phyloP scores from a whole-genome alignment of 2,329 filamentous ascomycete species.

The Periglandula ipomoeae region DNA sequence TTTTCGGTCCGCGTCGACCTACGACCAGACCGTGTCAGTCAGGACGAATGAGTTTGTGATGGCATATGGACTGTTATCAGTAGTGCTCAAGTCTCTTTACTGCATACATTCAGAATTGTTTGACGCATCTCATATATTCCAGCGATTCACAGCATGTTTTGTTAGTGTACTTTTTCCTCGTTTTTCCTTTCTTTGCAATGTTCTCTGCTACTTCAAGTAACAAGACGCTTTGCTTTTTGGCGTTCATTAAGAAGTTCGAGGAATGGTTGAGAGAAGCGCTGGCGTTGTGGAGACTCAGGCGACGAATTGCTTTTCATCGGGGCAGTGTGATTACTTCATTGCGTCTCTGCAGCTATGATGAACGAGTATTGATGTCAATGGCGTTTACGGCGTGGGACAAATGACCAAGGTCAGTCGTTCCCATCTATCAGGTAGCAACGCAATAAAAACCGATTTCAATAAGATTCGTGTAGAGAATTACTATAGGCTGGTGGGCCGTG shows the following conservation, averaged over 20 bases:
- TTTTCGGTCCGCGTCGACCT: constrained; percentile 10
- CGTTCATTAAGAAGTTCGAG: constrained; percentile 16
- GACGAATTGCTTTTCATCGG: neutral
- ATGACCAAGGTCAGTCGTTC: neutral
- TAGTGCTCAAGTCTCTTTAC: neutral
- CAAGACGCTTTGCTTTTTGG: constrained; percentile 7
- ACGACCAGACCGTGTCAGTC: neutral
- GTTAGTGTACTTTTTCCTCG: constrained; percentile 6
- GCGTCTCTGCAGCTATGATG: constrained; percentile 1
- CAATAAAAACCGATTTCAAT: neutral
- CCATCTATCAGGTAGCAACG: neutral
- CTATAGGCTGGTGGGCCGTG: too few species aligned
- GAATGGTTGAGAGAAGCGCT: constrained; percentile 4
- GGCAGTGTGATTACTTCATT: neutral
- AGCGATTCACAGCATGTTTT: constrained; percentile 10
- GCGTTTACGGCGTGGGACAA: neutral
- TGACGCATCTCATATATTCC: constrained; percentile 11
- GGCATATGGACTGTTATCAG: neutral
- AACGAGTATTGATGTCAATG: constrained; percentile 1
- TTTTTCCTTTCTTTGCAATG: neutral
- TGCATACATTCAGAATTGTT: neutral
- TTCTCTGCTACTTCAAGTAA: neutral
- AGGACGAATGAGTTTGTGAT: constrained; percentile 5
- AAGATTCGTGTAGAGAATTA: too few species aligned
- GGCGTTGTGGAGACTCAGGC: constrained; percentile 9